Evolutionary conservation across 2,329 filamentous ascomycete genomes (phyloP), one percentile per base, ranked within the genome.

Genomic region (Penicillium sp.): DNA sequence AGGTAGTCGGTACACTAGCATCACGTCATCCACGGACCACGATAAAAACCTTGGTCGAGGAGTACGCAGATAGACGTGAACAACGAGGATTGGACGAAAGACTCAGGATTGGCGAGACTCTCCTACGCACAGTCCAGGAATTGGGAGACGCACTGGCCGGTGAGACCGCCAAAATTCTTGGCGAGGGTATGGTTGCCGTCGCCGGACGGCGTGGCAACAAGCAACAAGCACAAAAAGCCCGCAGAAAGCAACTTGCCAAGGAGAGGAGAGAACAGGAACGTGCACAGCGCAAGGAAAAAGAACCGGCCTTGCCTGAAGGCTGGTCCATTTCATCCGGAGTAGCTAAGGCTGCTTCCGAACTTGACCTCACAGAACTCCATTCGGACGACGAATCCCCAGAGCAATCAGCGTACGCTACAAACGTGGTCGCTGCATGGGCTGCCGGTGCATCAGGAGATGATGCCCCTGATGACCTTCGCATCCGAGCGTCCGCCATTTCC

Each of bases 401-500:
- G 24, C 62, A 67, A 57, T 57, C 59, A 15, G 61, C 60, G 1
- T 56, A 65, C 35, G 62, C 67, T 1, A 63, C 64, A 2, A 70
- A 66, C 35, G 68, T 72, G 7, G 52, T 72, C 13, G 57, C 66
- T n/a, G 65, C 69, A 24, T 72, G 70, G 70, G 69, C 66, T 4
- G 63, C 67, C 3, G 70, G 70, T 17, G 62, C 69, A 3, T 52
- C 61, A 1, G 54, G 61, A 8, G 69, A 72, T 43, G 57, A 63
- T 21, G 64, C 70, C 22, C 69, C 70, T n/a, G 71, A 73, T 46
- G 71, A 73, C 48, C 61, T 73, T 2, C 70, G 71, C 12, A 59
- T 66, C 2, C 65, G 71, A 4, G 62, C 70, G n/a, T 73, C 71
- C 1, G 71, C 71, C 13, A 58, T 73, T 3, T 73, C 71, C 2